Conservation (phyloP, 192 early-diverging fungal genomes). For the Rhizophagus sp. region DNA sequence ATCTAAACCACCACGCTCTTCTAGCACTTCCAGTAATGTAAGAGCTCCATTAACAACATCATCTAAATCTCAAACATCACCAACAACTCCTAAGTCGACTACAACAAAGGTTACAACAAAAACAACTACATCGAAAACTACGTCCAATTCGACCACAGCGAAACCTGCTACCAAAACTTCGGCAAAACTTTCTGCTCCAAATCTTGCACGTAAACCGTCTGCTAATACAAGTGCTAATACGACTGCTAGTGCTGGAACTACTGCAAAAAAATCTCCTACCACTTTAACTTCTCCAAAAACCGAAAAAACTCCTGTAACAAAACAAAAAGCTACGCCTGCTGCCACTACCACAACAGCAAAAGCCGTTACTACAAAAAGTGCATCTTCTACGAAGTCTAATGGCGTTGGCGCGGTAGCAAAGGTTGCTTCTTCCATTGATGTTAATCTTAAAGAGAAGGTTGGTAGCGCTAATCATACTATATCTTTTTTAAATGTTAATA, state of each 20-base stretch:
- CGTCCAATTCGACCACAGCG: not conserved
- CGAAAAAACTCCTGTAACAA: not conserved
- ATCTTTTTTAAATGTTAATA: not conserved
- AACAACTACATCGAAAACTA: not conserved
- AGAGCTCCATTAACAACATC: not conserved
- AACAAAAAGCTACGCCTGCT: not conserved
- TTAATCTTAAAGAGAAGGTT: conserved; percentile 29
- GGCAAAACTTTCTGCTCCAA: not conserved
- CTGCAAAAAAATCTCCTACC: not conserved
- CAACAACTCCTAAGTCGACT: not conserved
- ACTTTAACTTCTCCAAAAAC: not conserved
- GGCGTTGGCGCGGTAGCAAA: not conserved
- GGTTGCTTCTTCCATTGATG: not conserved
- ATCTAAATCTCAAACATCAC: not conserved
- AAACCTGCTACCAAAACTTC: not conserved
- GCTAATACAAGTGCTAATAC: not conserved
- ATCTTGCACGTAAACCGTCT: not conserved
- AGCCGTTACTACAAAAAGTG: not conserved
- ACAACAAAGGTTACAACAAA: not conserved
- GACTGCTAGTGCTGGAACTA: no score
- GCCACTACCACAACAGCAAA: not conserved
- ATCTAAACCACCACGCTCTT: conserved; percentile 12
- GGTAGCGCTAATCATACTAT: not conserved
- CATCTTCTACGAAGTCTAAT: not conserved
- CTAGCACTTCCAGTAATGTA: conserved; percentile 1